These are phyloP conservation scores for Talaromyces sp. DNA, from an alignment of 2,329 filamentous ascomycete species.

Conservation along the genomic window DNA sequence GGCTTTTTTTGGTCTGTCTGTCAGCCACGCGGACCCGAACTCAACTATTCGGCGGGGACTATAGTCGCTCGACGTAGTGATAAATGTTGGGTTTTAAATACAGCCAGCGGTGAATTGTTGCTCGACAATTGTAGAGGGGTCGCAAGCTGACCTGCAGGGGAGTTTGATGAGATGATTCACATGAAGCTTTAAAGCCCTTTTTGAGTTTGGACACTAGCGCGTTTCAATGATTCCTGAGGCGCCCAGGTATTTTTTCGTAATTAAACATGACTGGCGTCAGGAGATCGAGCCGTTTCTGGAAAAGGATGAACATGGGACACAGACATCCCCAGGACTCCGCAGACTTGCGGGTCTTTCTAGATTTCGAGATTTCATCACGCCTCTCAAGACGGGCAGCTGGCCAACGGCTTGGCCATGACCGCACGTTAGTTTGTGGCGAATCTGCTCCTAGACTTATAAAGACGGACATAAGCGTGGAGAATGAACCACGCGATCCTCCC, in stretches of 20 bases:
- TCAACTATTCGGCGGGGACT: background rate
- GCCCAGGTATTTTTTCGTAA: background rate
- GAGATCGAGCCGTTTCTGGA: background rate
- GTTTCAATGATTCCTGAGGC: background rate
- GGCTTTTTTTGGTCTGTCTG: background rate
- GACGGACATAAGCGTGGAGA: no score
- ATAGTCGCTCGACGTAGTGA: background rate
- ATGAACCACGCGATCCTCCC: no score
- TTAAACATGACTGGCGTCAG: background rate
- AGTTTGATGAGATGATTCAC: background rate
- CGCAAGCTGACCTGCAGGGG: background rate
- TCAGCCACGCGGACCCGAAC: background rate
- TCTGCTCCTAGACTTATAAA: no score
- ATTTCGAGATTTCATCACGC: background rate
- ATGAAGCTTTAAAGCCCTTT: background rate
- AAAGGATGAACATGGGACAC: background rate
- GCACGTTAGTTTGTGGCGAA: background rate
- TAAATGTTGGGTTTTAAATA: background rate
- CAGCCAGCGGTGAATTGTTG: background rate
- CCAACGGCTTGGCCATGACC: background rate
- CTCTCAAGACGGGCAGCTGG: background rate
- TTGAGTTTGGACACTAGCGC: background rate
- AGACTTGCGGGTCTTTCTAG: background rate
- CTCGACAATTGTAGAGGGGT: background rate
- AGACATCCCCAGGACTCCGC: background rate